A percentile compares a stretch with the other conserved stretches of the same genome.
These are phyloP conservation scores for Citrus hindsii DNA, from an alignment of 345 rosid species.

Conservation along the genomic window DNA sequence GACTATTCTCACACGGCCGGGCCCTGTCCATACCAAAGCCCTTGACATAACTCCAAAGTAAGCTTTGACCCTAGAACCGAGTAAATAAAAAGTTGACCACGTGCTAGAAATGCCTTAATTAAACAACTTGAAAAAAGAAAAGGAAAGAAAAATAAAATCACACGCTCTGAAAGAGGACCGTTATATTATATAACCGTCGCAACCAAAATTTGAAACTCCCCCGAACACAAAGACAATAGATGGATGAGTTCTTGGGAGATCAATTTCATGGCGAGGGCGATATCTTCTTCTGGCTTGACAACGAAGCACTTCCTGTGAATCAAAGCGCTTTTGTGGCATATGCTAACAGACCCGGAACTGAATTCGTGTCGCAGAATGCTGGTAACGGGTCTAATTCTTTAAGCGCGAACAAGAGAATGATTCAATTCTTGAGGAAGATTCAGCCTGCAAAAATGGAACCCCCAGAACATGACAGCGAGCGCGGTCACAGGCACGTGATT, in stretches of 20 bases:
- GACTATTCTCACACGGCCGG: background rate
- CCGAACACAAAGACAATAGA: background rate
- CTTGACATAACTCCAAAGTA: background rate
- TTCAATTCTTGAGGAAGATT: conserved; percentile 38
- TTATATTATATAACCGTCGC: background rate
- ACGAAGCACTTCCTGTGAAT: conserved; percentile 11
- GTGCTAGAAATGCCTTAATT: background rate
- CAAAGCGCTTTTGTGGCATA: conserved; percentile 50
- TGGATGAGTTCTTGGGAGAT: conserved; percentile 29
- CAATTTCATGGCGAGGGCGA: conserved; percentile 11
- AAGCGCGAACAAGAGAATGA: conserved; percentile 54
- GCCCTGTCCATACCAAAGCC: background rate
- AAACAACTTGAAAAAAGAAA: background rate
- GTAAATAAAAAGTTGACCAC: conserved; percentile 17
- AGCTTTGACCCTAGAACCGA: background rate
- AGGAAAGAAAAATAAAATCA: too few species aligned
- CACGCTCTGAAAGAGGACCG: background rate
- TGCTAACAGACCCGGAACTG: conserved; percentile 3
- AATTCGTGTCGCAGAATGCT: background rate
- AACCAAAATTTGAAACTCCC: conserved; percentile 6
- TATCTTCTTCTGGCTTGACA: conserved; percentile 26
- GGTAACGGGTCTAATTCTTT: background rate
- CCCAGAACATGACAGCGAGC: conserved; percentile 28
- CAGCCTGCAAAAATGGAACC: conserved; percentile 16
- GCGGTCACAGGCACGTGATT: conserved; percentile 48